These are phyloP conservation scores for Solanum etuberosum DNA, from an alignment of 257 asterid genomes.

Conservation along the genomic window DNA sequence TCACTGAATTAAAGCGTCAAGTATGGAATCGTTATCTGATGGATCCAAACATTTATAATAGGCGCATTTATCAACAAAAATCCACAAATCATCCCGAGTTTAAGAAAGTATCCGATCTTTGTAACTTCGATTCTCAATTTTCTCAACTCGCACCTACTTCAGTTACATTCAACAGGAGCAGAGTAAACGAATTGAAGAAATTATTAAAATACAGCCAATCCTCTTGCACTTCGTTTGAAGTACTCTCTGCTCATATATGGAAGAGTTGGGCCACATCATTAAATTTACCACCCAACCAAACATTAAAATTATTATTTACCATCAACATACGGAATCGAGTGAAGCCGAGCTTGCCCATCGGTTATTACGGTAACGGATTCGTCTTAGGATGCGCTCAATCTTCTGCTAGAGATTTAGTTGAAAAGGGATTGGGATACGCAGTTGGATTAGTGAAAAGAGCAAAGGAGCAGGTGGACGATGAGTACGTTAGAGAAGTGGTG, in stretches of 20 bases:
- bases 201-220: background rate
- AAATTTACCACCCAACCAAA: constrained; percentile 32
- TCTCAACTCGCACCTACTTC: constrained; percentile 32
- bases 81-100: constrained; percentile 35
- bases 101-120: constrained; percentile 26
- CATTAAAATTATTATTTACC: constrained; percentile 39
- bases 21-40: constrained; percentile 41
- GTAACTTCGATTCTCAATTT: constrained; percentile 28
- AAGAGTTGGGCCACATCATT: constrained; percentile 54
- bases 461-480: constrained; percentile 42
- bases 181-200: constrained; percentile 35
- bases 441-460: constrained; percentile 34
- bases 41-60: background rate
- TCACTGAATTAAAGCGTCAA: constrained; percentile 5
- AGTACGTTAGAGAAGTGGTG: constrained; percentile 50
- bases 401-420: constrained; percentile 18
- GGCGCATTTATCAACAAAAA: background rate
- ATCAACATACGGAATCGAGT: constrained; percentile 45
- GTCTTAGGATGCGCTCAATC: constrained; percentile 50
- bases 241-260: constrained; percentile 59
- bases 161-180: constrained; percentile 10
- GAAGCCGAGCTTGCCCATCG: constrained; percentile 39
- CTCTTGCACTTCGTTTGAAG: constrained; percentile 49
- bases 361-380: constrained; percentile 63
- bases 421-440: constrained; percentile 20